phyloP scores from a whole-genome alignment of 352 stramenopile genomes.

The Stephanocyclus meneghinianus region DNA sequence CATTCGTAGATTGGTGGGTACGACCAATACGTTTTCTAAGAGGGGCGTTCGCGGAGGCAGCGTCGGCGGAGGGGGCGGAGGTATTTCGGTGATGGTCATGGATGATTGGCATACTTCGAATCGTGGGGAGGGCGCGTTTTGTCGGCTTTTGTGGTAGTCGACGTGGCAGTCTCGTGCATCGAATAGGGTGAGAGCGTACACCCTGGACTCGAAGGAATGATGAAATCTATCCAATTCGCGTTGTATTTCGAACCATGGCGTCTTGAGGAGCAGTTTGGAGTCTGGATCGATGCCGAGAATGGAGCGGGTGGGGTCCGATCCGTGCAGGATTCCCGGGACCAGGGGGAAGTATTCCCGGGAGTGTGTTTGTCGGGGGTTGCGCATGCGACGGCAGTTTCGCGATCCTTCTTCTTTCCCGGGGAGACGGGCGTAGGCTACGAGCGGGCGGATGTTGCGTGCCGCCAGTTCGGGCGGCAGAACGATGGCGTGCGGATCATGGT shows the following conservation, averaged over 20 bases:
- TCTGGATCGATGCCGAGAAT: constrained; percentile 46
- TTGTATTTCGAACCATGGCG: constrained; percentile 68
- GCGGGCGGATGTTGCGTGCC: constrained; percentile 45
- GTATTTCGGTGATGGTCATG: constrained; percentile 17
- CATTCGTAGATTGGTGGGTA: constrained; percentile 63
- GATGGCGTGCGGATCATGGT: constrained; percentile 16
- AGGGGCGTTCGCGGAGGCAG: neutral
- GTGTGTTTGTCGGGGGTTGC: constrained; percentile 11
- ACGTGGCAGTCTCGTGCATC: constrained; percentile 49
- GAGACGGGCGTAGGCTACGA: constrained; percentile 44
- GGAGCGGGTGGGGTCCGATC: constrained; percentile 52
- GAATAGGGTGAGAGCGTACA: constrained; percentile 77
- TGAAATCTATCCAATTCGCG: constrained; percentile 71
- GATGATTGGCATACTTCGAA: constrained; percentile 22
- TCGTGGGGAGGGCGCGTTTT: neutral
- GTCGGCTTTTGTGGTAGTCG: constrained; percentile 25
- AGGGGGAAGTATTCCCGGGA: constrained; percentile 28
- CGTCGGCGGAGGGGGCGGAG: neutral
- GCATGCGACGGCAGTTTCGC: constrained; percentile 27
- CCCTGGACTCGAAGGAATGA: constrained; percentile 55
- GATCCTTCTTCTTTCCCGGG: constrained; percentile 37
- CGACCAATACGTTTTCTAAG: constrained; percentile 48
- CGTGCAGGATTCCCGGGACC: constrained; percentile 75
- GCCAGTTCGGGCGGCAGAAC: constrained; percentile 13
- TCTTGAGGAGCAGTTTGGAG: constrained; percentile 65